These are phyloP conservation scores for Nothophoma quercina DNA, from an alignment of 2,329 filamentous ascomycete species.

Conservation along the genomic window DNA sequence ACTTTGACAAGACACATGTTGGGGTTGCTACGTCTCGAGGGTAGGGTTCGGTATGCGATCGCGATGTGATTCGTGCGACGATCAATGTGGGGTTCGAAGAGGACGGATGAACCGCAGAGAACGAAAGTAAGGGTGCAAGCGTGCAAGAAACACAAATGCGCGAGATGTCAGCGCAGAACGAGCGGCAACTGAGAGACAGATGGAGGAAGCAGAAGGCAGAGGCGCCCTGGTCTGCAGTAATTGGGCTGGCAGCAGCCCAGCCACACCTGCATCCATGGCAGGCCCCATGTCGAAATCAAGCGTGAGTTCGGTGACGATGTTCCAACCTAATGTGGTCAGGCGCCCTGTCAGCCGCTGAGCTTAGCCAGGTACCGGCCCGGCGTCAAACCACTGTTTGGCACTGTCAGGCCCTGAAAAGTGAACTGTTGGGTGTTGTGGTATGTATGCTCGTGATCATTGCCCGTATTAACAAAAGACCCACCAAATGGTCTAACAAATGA, in stretches of 20 bases:
- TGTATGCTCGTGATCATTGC: slow-evolving; percentile 35
- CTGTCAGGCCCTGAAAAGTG: background rate
- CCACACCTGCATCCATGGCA: slow-evolving; percentile 33
- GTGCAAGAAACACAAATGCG: background rate
- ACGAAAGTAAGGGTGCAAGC: background rate
- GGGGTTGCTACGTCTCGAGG: background rate
- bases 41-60: slow-evolving; percentile 34
- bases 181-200: slow-evolving; percentile 28
- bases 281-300: slow-evolving; percentile 34
- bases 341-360: slow-evolving; percentile 20
- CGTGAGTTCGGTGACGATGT: slow-evolving; percentile 27
- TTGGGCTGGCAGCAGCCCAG: slow-evolving; percentile 38
- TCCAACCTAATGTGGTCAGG: slow-evolving; percentile 24
- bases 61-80: slow-evolving; percentile 42
- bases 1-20: slow-evolving; percentile 58
- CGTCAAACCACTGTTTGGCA: slow-evolving; percentile 9
- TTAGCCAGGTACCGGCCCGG: slow-evolving; percentile 32
- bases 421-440: slow-evolving; percentile 12
- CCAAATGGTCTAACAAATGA: slow-evolving; percentile 11
- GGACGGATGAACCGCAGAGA: slow-evolving; percentile 16
- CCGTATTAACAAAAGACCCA: slow-evolving; percentile 25
- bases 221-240: slow-evolving; percentile 26
- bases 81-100: slow-evolving; percentile 33
- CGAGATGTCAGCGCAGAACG: slow-evolving; percentile 16
- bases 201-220: slow-evolving; percentile 23